These are phyloP conservation scores for Tolypocladium paradoxum DNA, from an alignment of 2,329 filamentous ascomycete genomes.

Conservation along the genomic window DNA sequence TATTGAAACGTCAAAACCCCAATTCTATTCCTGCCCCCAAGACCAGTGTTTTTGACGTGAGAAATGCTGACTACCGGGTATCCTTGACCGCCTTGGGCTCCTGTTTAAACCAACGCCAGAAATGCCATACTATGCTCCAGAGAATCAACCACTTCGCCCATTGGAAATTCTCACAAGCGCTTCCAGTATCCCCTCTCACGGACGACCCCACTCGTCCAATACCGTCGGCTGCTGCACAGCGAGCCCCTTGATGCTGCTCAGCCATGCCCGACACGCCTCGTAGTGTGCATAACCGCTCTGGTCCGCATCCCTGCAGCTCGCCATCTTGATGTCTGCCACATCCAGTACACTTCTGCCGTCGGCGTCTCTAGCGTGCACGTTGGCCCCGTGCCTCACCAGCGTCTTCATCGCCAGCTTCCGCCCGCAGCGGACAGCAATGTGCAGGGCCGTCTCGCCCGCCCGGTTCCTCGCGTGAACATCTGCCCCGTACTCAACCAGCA, in stretches of 20 bases:
- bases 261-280: constrained; percentile 34
- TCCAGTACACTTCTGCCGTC: constrained; percentile 33
- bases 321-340: constrained; percentile 31
- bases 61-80: background rate
- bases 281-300: constrained; percentile 27
- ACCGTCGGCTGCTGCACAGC: constrained; percentile 28
- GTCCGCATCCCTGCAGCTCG: constrained; percentile 15
- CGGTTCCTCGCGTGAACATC: constrained; percentile 40
- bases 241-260: constrained; percentile 24
- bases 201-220: constrained; percentile 27
- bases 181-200: background rate
- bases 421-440: constrained; percentile 41
- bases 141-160: background rate
- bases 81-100: background rate
- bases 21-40: background rate
- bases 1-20: too few relatives aligned
- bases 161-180: background rate
- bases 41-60: background rate
- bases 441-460: constrained; percentile 42
- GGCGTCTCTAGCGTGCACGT: constrained; percentile 34
- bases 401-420: constrained; percentile 39
- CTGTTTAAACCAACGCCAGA: background rate
- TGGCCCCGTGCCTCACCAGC: constrained; percentile 35
- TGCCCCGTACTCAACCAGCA: constrained; percentile 31
- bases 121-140: background rate